Evolutionary conservation across 352 stramenopile genomes (phyloP), one percentile per base, ranked within the genome.

Genomic region (Globisporangium cylindrosporum): DNA sequence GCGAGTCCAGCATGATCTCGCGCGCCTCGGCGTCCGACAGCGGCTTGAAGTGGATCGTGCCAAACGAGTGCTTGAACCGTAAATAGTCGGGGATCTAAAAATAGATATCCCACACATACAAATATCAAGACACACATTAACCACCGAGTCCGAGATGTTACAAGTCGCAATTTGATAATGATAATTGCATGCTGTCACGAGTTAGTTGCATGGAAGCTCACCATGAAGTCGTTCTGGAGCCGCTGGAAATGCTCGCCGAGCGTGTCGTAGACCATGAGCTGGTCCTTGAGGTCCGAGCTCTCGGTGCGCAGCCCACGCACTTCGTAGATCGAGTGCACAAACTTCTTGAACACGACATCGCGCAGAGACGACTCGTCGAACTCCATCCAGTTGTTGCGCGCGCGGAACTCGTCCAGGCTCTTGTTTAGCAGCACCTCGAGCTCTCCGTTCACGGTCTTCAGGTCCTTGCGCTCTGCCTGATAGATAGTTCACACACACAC

Each of bases 311-410:
- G 69, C 0, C 62, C 75, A 15, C 82, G 82, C 61, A 91, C 82
- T 62, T 92, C 82, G 68, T 88, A 88, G 69, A 92, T 90, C 41
- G 82, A 91, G 62, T 89, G 78, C 38, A 87, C 79, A 63, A 92
- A 92, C 22, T 75, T 77, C 69, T 90, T 88, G 54, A 89, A 77
- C 20, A 83, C 66, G 29, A 86, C 74, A 63, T 91, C 84, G 6
- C 73, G 73, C 54, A 74, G 56, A 9, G 62, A 77, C 36, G 70
- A 59, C 63, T 91, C 84, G 65, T 92, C 81, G 48, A 89, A 84
- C 46, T 66, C 63, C 67, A 76, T 75, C 79, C 76, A 88, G 73
- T 90, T 69, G 70, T 83, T 70, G 20, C 70, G 34, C 15, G 48
- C 56, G 9, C 74, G 72, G 68, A 85, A 88, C 34, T 64, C 62